phyloP scores from a whole-genome alignment of 495 filamentous ascomycete genomes.

The Lasiosphaeria ovina region DNA sequence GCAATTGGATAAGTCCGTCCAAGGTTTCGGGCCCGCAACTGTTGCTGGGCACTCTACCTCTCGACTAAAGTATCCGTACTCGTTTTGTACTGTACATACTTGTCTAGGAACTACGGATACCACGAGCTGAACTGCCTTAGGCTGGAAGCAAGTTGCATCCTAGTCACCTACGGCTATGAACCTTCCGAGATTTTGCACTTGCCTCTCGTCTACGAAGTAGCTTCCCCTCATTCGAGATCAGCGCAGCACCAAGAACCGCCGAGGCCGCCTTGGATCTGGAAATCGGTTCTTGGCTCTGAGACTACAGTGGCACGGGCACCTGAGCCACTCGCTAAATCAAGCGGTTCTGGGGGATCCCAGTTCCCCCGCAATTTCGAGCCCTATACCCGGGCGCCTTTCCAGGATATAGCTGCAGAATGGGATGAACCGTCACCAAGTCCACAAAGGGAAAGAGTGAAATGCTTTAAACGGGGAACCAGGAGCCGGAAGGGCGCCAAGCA shows the following conservation, averaged over 20 bases:
- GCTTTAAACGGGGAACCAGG: too few relatives aligned
- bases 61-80: too few relatives aligned
- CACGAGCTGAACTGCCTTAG: background rate
- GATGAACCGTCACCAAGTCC: background rate
- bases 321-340: background rate
- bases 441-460: background rate
- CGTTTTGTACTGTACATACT: too few relatives aligned
- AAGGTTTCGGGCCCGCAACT: too few relatives aligned
- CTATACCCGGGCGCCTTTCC: background rate
- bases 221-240: constrained; percentile 12
- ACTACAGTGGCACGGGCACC: background rate
- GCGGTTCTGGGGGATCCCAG: background rate
- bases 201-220: background rate
- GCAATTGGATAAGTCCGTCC: too few relatives aligned
- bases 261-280: constrained; percentile 2
- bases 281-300: background rate
- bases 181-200: background rate
- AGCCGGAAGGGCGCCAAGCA: too few relatives aligned
- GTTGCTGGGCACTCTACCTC: too few relatives aligned
- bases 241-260: constrained; percentile 10
- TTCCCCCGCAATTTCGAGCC: background rate
- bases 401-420: background rate
- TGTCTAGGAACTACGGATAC: background rate
- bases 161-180: background rate
- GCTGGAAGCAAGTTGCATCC: background rate